These are phyloP conservation scores for Meyerozyma smithsonii DNA, from an alignment of 1,139 yeast species.

Conservation along the genomic window DNA sequence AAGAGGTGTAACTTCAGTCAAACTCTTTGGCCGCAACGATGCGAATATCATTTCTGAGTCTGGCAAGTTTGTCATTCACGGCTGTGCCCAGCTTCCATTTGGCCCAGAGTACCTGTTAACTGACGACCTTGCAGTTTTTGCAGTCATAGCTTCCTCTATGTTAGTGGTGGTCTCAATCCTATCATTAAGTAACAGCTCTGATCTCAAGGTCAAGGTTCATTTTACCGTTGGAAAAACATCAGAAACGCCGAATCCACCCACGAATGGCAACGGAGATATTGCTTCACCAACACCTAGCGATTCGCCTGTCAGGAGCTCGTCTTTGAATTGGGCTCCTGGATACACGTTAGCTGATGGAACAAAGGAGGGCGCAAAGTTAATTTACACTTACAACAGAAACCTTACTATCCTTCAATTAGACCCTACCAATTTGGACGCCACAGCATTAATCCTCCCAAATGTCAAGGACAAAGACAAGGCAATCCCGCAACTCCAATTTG, in stretches of 20 bases:
- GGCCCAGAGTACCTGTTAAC: slow-evolving; percentile 49
- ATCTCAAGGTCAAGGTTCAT: slow-evolving; percentile 42
- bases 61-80: slow-evolving; percentile 16
- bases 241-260: not conserved
- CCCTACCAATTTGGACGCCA: slow-evolving; percentile 24
- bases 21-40: slow-evolving; percentile 50
- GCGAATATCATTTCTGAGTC: slow-evolving; percentile 15
- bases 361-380: slow-evolving; percentile 45
- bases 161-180: slow-evolving; percentile 52
- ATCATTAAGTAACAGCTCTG: slow-evolving; percentile 38
- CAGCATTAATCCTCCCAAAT: slow-evolving; percentile 24
- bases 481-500: slow-evolving; percentile 34
- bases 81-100: slow-evolving; percentile 46
- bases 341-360: slow-evolving; percentile 16
- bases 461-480: slow-evolving; percentile 37
- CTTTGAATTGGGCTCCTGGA: slow-evolving; percentile 57
- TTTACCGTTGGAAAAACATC: slow-evolving; percentile 35
- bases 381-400: slow-evolving; percentile 62
- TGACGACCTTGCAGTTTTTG: slow-evolving; percentile 56
- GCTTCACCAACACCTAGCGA: slow-evolving; percentile 1
- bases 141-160: slow-evolving; percentile 51
- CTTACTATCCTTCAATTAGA: slow-evolving; percentile 53
- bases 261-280: not conserved
- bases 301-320: slow-evolving; percentile 30
- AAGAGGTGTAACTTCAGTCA: slow-evolving; percentile 42